phyloP scores from a whole-genome alignment of 768 basidiomycete species.

The Termitomyces titanicus region DNA sequence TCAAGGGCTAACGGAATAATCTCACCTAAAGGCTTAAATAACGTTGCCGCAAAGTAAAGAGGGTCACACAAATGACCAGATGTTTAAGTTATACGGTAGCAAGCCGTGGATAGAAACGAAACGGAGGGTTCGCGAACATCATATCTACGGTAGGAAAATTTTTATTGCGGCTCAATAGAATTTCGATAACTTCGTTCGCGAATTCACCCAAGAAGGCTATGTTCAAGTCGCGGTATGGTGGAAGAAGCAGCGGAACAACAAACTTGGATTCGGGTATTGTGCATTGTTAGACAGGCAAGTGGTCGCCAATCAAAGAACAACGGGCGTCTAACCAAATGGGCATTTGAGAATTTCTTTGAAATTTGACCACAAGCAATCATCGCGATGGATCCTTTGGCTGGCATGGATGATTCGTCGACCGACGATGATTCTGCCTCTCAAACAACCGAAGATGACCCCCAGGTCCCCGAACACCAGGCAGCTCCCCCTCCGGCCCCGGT shows the following conservation, averaged over 20 bases:
- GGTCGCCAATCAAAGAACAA: slow-evolving; percentile 14
- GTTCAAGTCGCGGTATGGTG: not conserved
- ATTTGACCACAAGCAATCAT: slow-evolving; percentile 13
- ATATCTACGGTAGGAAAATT: not conserved
- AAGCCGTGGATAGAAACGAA: not conserved
- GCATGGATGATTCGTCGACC: slow-evolving; percentile 49
- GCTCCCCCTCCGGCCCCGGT: slow-evolving; percentile 29
- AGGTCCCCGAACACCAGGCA: slow-evolving; percentile 59
- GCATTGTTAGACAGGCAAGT: slow-evolving; percentile 13
- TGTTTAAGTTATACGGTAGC: not conserved
- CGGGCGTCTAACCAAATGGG: slow-evolving; percentile 14
- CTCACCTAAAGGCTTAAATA: not conserved
- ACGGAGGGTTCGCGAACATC: not conserved
- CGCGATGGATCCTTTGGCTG: slow-evolving; percentile 41
- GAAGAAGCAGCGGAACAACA: not conserved
- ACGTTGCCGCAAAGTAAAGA: not conserved
- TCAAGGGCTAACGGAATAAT: slow-evolving; percentile 2
- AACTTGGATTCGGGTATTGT: slow-evolving; percentile 4
- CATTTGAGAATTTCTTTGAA: slow-evolving; percentile 4
- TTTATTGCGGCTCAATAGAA: not conserved
- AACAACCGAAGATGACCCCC: slow-evolving; percentile 83
- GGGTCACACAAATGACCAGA: not conserved
- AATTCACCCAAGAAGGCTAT: not conserved
- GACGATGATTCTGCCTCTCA: slow-evolving; percentile 72
- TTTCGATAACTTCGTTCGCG: not conserved